phyloP scores from a whole-genome alignment of 148 eudicot species.

The Vaccinium macrocarpon region DNA sequence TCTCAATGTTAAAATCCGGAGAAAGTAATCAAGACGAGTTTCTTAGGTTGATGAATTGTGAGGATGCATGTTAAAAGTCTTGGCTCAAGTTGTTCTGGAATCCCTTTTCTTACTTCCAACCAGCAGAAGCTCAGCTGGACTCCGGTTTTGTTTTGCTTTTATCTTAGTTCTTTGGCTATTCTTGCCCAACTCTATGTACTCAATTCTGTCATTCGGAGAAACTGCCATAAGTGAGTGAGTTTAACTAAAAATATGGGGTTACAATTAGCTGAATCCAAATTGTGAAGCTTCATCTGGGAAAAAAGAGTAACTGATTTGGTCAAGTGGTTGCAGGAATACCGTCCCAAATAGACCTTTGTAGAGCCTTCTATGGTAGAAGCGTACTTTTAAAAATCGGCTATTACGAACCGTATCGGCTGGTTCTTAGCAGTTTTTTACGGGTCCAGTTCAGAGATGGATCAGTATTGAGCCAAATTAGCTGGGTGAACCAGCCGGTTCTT shows the following conservation, averaged over 20 bases:
- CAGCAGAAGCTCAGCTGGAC: background rate
- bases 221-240: background rate
- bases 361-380: too few species aligned
- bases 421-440: too few species aligned
- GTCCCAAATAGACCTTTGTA: too few species aligned
- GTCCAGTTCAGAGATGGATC: too few species aligned
- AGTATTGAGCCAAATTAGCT: too few species aligned
- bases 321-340: background rate
- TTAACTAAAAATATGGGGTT: background rate
- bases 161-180: background rate
- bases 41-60: background rate
- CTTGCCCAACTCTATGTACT: background rate
- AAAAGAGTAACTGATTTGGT: background rate
- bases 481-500: too few species aligned
- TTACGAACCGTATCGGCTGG: too few species aligned
- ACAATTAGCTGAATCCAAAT: background rate
- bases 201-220: background rate
- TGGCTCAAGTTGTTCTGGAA: background rate
- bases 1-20: conserved; percentile 70
- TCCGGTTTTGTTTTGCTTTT: too few species aligned
- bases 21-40: conserved; percentile 28
- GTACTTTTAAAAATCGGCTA: too few species aligned
- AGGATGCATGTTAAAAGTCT: background rate
- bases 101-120: background rate
- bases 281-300: background rate